Base-by-base conservation (phyloP, 1,139 yeast genomes). In the Blastobotrys serpentis region DNA sequence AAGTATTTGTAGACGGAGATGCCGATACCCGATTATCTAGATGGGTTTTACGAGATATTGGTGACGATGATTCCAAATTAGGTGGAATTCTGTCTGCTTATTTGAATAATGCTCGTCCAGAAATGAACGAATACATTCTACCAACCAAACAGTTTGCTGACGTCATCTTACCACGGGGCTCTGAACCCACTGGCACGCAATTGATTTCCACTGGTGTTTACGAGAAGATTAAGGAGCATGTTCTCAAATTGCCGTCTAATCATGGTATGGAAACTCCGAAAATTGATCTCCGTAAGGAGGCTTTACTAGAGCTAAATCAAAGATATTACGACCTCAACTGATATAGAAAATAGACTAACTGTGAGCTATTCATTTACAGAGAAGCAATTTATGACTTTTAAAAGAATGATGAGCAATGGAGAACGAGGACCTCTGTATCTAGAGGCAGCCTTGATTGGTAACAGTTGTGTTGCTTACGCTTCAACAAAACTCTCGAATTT, bases 81-180 rank as follows among this genome's bases (percentile, higher is more conserved):
- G 79, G 78, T 40, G 61, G 65, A 0, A 73, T 87, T 23, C 66
- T 89, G 25, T 77, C 78, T 8, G 11, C 75, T 25, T 89, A 89
- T 63, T 65, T 89, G 55, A 77, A 76, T 43, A 71, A 75, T 10
- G 79, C 89, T n/a, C 75, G 95, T 51, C 78, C 82, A 2, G 96
- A 89, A 61, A 86, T 84, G 84, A 78, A 75, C 54, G 79, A 82
- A 56, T 86, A 76, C 62, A 83, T 89, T 11, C 76, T 76, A 42
- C 88, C 86, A 13, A 87, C 96, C 1, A 84, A 85, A 64, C 82
- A 82, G 52, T 76, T 71, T 53, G 95, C 96, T 1, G 96, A 89
- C 64, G 81, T 88, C 13, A 79, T 89, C 39, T 74, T 89, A 61
- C 96, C 96, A 2, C 72, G 83, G 45, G 89, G 88, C 1, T 82